phyloP scores from a whole-genome alignment of 495 filamentous ascomycete genomes.

The Aspergillus conjunctus region DNA sequence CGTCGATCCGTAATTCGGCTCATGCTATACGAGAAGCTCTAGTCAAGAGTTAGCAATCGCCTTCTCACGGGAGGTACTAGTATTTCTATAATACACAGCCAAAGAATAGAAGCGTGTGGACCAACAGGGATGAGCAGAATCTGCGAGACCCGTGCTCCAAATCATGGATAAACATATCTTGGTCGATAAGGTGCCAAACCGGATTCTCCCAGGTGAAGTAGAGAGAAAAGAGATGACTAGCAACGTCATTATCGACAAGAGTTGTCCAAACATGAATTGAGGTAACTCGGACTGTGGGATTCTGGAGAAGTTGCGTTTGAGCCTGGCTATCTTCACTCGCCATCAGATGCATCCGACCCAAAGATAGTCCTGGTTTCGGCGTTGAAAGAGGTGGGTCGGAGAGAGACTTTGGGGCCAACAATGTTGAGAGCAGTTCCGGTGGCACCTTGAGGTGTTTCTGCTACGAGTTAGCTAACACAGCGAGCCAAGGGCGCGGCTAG shows the following conservation, averaged over 20 bases:
- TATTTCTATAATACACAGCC: constrained; percentile 26
- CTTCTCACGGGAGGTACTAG: not conserved
- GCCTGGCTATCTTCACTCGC: constrained; percentile 10
- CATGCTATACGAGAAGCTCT: constrained; percentile 33
- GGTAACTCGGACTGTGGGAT: constrained; percentile 21
- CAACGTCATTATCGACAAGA: constrained; percentile 27
- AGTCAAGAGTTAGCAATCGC: constrained; percentile 13
- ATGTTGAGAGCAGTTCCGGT: constrained; percentile 15
- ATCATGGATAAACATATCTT: constrained; percentile 27
- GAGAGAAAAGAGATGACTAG: constrained; percentile 32
- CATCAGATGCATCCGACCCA: constrained; percentile 23
- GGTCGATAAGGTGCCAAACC: constrained; percentile 33
- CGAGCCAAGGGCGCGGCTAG: not conserved
- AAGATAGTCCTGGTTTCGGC: constrained; percentile 21
- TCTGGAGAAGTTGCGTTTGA: constrained; percentile 10
- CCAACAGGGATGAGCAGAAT: constrained; percentile 27
- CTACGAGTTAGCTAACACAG: not conserved
- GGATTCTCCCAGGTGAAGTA: constrained; percentile 37
- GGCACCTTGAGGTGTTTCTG: constrained; percentile 20
- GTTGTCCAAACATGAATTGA: constrained; percentile 29
- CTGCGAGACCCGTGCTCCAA: constrained; percentile 20
- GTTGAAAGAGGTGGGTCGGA: constrained; percentile 14
- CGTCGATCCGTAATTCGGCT: constrained; percentile 29
- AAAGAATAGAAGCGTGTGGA: constrained; percentile 29
- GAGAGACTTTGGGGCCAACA: constrained; percentile 17